These are phyloP conservation scores for Phaeolepiota aurea DNA, from an alignment of 768 basidiomycete species.

Conservation along the genomic window DNA sequence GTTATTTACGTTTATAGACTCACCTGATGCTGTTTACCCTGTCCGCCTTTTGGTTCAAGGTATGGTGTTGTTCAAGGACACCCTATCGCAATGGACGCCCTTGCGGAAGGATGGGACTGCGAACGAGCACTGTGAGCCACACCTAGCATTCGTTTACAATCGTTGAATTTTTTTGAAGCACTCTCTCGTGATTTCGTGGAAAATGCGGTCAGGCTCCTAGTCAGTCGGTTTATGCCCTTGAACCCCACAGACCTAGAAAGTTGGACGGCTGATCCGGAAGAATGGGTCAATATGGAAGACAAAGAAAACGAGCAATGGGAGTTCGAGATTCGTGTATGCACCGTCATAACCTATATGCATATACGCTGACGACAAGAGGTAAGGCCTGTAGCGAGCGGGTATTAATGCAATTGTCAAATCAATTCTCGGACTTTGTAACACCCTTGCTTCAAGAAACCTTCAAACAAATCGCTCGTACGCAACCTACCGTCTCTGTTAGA, in stretches of 20 bases:
- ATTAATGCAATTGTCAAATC: slow-evolving; percentile 65
- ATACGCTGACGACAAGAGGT: not conserved
- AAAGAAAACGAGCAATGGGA: slow-evolving; percentile 91
- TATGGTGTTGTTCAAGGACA: slow-evolving; percentile 82
- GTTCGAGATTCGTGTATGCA: slow-evolving; percentile 77
- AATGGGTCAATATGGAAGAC: slow-evolving; percentile 88
- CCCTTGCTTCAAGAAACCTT: slow-evolving; percentile 59
- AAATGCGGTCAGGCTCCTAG: slow-evolving; percentile 64
- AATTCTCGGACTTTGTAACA: slow-evolving; percentile 61
- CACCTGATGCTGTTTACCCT: slow-evolving; percentile 58
- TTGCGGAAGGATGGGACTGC: slow-evolving; percentile 48
- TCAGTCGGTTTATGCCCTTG: slow-evolving; percentile 81
- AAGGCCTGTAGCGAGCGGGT: slow-evolving; percentile 95
- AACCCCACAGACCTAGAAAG: slow-evolving; percentile 72
- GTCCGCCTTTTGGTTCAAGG: slow-evolving; percentile 75
- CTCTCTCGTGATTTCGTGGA: slow-evolving; percentile 66
- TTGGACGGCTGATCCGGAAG: slow-evolving; percentile 88
- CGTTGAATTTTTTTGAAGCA: slow-evolving; percentile 24
- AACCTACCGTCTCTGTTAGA: slow-evolving; percentile 2
- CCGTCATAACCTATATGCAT: slow-evolving; percentile 1
- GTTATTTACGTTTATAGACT: slow-evolving; percentile 34
- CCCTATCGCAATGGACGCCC: slow-evolving; percentile 70
- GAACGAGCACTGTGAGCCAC: slow-evolving; percentile 47
- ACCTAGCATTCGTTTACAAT: slow-evolving; percentile 1
- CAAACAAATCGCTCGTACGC: slow-evolving; percentile 51